Conservation (phyloP, 2,329 filamentous ascomycete species). For the Trichoderma pleuroti region DNA sequence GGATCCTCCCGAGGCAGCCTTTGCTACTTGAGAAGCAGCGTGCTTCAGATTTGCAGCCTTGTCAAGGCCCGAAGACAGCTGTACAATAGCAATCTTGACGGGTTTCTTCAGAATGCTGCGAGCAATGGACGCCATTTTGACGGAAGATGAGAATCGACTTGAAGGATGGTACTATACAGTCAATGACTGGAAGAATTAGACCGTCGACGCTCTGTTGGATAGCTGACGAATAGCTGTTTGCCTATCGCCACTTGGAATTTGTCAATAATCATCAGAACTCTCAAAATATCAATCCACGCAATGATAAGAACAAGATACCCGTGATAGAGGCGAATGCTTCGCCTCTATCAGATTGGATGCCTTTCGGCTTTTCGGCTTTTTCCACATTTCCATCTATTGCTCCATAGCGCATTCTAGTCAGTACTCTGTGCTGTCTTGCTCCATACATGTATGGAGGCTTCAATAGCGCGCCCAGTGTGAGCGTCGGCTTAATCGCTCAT, state of each 20-base stretch:
- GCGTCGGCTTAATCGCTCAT: background rate
- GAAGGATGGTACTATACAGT: too few species aligned
- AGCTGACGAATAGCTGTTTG: background rate
- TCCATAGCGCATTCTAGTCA: background rate
- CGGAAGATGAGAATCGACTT: background rate
- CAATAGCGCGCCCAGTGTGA: background rate
- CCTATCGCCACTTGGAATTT: background rate
- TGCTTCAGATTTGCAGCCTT: conserved; percentile 80
- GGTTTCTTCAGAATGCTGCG: conserved; percentile 60
- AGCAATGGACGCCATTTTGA: background rate
- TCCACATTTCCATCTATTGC: background rate
- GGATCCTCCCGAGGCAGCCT: conserved; percentile 72
- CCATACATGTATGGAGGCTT: background rate
- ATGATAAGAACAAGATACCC: background rate
- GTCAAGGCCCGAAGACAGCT: conserved; percentile 76
- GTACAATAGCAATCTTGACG: conserved; percentile 75
- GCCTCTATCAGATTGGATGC: background rate
- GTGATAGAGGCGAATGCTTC: background rate
- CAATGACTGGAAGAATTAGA: too few species aligned
- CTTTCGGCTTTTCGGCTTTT: conserved; percentile 11
- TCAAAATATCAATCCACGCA: background rate
- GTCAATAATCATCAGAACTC: background rate
- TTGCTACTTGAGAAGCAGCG: conserved; percentile 77
- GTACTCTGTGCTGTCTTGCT: background rate
- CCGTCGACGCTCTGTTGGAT: background rate